Percentiles rank a stretch among this genome's conserved stretches.
These are phyloP conservation scores for Abelmoschus esculentus DNA, from an alignment of 345 rosid species.

Conservation along the genomic window DNA sequence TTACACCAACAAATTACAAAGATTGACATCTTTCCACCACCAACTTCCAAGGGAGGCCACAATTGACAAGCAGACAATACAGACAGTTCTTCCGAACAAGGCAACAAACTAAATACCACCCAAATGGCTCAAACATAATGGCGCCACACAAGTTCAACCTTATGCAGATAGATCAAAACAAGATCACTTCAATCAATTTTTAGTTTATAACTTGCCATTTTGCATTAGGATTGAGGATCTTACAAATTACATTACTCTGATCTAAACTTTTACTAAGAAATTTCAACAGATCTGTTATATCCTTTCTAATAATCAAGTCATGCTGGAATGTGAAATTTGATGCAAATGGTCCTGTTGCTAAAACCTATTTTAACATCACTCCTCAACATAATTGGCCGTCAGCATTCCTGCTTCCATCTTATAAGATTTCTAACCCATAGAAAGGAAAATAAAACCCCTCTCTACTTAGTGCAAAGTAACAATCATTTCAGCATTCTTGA, in stretches of 20 bases:
- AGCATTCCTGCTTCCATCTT: background rate
- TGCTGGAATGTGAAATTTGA: no score
- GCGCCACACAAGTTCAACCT: background rate
- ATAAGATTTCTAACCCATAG: constrained; percentile 2
- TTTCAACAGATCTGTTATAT: background rate
- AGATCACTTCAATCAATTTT: background rate
- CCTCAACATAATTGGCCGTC: background rate
- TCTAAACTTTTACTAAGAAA: background rate
- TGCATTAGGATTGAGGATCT: background rate
- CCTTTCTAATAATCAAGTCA: background rate
- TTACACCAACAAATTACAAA: background rate
- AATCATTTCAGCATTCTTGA: background rate
- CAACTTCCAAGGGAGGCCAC: background rate
- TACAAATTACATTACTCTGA: background rate
- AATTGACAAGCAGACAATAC: background rate
- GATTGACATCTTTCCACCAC: constrained; percentile 2
- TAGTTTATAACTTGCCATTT: background rate
- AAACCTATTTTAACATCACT: background rate
- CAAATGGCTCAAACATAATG: background rate
- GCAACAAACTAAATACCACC: background rate
- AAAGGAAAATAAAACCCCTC: background rate
- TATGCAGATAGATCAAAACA: background rate
- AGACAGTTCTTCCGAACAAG: background rate
- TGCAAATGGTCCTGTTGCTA: background rate
- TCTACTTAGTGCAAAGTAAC: background rate